Base-by-base conservation (phyloP, 805 yeast genomes). In the Grigorovia transvaalensis region DNA sequence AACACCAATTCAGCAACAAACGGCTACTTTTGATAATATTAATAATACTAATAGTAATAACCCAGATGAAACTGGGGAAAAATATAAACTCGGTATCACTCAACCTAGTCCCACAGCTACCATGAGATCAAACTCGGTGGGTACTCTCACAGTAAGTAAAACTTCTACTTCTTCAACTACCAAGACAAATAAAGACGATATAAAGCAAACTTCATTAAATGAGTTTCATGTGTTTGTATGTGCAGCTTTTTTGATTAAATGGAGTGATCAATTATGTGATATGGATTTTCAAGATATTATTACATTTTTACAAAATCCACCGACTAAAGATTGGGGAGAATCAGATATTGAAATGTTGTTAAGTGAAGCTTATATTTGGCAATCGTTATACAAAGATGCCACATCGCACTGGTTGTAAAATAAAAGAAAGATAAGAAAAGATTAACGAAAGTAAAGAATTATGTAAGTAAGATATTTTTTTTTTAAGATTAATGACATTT, bases 291-390 rank as follows among this genome's bases (percentile, higher is more conserved):
- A 93, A 70, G 98, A 88, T 55, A 87, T 89, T 40, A 81, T 93
- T 71, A 84, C 95, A 67, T 91, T 88, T 63, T 72, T 93, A 48
- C 99, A 93, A 67, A 86, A 85, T 54, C 84, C 90, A 9, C 97
- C 97, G 27, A 93, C 98, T 0, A 71, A 74, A 48, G 71, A 74
- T 42, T 93, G 99, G 99, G 76, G 75, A 2, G 95, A 87, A 55
- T 84, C 84, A 63, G 97, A 93, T 60, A 81, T 93, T 44, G 98
- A 93, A 68, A 76, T 93, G 73, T 75, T 93, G 69, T 70, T 93
- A 52, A 88, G 97, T 69, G 97, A 93, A 67, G 99, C 98, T 0
- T 93, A 81, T 67, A 88, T 93, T 61, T 93, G 97, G 97, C 97
- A 90, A 70, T 82, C 91, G 51, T 72, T 93, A 43, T 93, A 88